Conservation (phyloP, 2,329 filamentous ascomycete species). For the Amauroascus verrucosus region DNA sequence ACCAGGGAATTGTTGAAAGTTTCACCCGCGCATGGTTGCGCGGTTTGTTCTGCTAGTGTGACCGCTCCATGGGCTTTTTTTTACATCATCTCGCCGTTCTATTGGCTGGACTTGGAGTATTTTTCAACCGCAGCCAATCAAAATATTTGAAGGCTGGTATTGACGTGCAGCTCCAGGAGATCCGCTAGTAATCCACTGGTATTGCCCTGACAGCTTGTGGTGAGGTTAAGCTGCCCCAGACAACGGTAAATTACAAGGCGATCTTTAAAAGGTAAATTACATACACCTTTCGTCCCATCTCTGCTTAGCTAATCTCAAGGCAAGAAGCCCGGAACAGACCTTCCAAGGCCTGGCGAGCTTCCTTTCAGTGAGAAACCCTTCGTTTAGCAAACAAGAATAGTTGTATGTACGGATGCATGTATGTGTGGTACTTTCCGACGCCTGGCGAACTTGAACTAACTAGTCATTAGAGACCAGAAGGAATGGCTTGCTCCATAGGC, state of each 20-base stretch:
- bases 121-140: neutral
- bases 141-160: neutral
- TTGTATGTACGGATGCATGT: no score
- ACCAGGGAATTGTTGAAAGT: neutral
- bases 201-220: constrained; percentile 4
- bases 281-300: no score
- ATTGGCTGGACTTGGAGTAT: neutral
- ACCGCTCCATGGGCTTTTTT: neutral
- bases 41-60: neutral
- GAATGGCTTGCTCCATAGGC: no score
- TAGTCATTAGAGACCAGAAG: no score
- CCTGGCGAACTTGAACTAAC: no score
- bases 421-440: no score
- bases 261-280: neutral
- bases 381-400: no score
- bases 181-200: constrained; percentile 2
- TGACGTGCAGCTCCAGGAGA: neutral
- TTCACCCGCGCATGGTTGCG: neutral
- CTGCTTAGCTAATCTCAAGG: neutral
- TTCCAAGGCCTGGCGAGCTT: no score
- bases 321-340: no score
- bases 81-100: neutral
- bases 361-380: no score
- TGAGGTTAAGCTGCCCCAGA: neutral
- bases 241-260: neutral